A percentile compares a stretch with the other conserved stretches of the same genome.
Evolutionary conservation across 2,329 filamentous ascomycete species (phyloP).

Genomic region (Xylariomycetidae sp.): DNA sequence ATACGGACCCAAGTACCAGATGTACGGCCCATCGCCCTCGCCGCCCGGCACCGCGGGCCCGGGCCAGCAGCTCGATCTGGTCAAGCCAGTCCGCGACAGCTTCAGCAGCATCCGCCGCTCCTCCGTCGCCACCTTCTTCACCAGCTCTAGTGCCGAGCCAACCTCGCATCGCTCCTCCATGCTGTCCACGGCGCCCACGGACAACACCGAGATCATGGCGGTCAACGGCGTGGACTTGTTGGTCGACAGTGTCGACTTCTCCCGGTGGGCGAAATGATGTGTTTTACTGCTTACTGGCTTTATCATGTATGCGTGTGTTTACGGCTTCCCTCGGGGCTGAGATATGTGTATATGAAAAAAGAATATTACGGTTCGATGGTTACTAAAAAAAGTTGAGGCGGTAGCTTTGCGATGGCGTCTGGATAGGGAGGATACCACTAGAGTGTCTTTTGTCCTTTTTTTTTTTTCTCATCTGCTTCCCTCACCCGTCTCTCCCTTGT

Average conservation of each 20-base stretch:
- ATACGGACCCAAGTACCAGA: slow-evolving; percentile 39
- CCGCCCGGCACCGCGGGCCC: slow-evolving; percentile 27
- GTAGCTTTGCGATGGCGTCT: slow-evolving; percentile 24
- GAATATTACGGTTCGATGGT: slow-evolving; percentile 1
- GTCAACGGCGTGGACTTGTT: slow-evolving; percentile 30
- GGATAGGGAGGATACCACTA: slow-evolving; percentile 33
- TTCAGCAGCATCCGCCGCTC: slow-evolving; percentile 54
- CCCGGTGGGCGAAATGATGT: slow-evolving; percentile 37
- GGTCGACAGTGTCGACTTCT: slow-evolving; percentile 44
- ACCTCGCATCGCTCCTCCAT: slow-evolving; percentile 54
- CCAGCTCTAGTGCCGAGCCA: slow-evolving; percentile 49
- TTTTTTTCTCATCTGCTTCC: too few species aligned
- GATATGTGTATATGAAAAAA: slow-evolving; percentile 12
- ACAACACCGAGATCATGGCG: slow-evolving; percentile 45
- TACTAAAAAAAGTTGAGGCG: slow-evolving; percentile 6
- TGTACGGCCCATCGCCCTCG: slow-evolving; percentile 20
- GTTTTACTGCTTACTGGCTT: not conserved
- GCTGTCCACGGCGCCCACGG: slow-evolving; percentile 47
- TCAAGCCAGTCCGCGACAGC: slow-evolving; percentile 51
- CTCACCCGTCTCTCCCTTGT: too few species aligned
- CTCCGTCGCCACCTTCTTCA: slow-evolving; percentile 62
- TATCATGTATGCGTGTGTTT: not conserved
- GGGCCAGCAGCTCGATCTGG: slow-evolving; percentile 27
- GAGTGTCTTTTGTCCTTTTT: too few species aligned
- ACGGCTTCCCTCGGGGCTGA: not conserved